Base-by-base conservation (phyloP, 805 yeast genomes). In the Saccharomyces kudriavzevii region DNA sequence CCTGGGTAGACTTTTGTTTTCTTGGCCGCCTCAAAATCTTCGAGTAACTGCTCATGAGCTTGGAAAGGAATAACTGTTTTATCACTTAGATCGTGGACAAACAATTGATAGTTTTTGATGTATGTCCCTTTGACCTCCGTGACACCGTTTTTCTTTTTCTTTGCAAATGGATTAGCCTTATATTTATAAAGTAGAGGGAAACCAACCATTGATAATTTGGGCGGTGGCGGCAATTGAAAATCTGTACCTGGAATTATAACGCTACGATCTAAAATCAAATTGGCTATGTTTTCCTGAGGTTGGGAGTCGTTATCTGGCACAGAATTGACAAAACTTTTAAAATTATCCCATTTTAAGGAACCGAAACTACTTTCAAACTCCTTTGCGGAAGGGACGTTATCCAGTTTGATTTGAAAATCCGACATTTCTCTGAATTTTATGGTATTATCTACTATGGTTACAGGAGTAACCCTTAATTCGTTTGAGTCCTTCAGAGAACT, bases 371-470 rank as follows among this genome's bases (percentile, higher is more conserved):
- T 52, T 45, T 61, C 60, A 53, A 64, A 69, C 51, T 67, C 73
- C 6, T 68, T 57, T 1, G 79, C 75, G 56, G 83, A 79, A 1
- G 72, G 66, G 13, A 85, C 84, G 59, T 80, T 77, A 49, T 77
- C 78, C 11, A 89, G 79, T 30, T 80, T 73, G 58, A 80, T 78
- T 67, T 94, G 98, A 67, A 89, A 92, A 69, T 91, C 98, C 0
- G 92, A 84, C 77, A 90, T 80, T 58, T 87, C 89, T 60, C 96
- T 79, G 67, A 92, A 92, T 57, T 86, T 78, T 63, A 83, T 84
- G 17, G 84, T 85, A 54, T 81, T 78, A 60, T 82, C 81, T 20
- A 89, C 74, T 20, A 89, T 77, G 0, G 85, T 90, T 4, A 80
- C 77, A 0, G 96, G 92, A 47, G 75, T 74, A 1, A 80, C 76